Conservation (phyloP, 768 basidiomycete genomes). For the Mycena albidolilacea region DNA sequence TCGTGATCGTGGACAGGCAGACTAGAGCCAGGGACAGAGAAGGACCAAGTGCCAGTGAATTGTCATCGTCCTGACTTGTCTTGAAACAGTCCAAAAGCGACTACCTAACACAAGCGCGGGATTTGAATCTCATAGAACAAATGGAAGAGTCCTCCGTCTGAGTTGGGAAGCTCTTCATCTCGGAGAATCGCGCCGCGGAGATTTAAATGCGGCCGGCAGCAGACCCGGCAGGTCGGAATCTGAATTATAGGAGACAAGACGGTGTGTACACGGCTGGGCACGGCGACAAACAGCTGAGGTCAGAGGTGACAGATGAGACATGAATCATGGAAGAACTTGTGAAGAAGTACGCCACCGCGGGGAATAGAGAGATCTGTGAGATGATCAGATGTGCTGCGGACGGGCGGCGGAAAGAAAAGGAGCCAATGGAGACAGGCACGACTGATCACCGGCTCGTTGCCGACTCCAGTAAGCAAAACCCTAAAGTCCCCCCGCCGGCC, state of each 20-base stretch:
- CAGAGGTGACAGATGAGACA: not conserved
- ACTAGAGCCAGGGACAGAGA: not conserved
- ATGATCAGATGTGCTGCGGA: constrained; percentile 32
- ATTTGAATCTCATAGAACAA: not conserved
- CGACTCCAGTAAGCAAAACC: constrained; percentile 36
- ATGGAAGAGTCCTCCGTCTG: not conserved
- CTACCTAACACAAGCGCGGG: not conserved
- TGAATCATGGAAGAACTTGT: constrained; percentile 1
- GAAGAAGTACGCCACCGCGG: not conserved
- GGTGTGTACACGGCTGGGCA: not conserved
- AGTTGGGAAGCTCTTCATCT: no score
- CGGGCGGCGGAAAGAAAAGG: constrained; percentile 12
- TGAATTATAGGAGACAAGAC: not conserved
- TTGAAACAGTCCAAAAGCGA: no score
- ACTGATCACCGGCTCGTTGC: constrained; percentile 29
- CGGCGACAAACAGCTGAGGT: not conserved
- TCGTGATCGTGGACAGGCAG: not conserved
- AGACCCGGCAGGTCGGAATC: constrained; percentile 2
- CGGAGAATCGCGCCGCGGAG: not conserved
- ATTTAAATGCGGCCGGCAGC: constrained; percentile 24
- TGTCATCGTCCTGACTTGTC: not conserved
- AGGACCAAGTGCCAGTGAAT: not conserved
- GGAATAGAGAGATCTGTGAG: constrained; percentile 10
- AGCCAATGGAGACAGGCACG: constrained; percentile 27
- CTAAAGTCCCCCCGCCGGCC: not conserved